Base-by-base conservation (phyloP, 805 yeast species). In the Wickerhamomyces chaumierensis region DNA sequence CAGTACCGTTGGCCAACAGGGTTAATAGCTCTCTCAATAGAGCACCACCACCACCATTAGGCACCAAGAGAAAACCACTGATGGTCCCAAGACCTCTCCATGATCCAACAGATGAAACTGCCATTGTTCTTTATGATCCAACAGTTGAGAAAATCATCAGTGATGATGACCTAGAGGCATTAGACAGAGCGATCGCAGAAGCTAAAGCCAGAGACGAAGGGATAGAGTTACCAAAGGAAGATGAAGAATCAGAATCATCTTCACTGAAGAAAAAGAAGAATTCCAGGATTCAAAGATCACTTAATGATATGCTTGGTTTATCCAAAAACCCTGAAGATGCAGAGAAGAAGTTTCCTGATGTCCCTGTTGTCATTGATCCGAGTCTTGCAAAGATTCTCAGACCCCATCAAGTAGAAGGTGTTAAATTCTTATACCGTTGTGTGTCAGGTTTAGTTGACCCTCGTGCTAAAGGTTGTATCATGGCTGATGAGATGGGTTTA, bases 401-500 rank as follows among this genome's bases (percentile, higher is more conserved):
- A 47, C 98, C 98, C 1, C 98, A 92, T 65, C 98, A 92, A 58
- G 78, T 92, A 4, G 94, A 90, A 36, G 98, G 98, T 45, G 96
- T 90, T 33, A 75, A 84, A 56, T 92, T 92, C 55, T 62, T 92
- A 41, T 92, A 87, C 52, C 63, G 88, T 39, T 90, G 98, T 59
- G 86, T 94, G 0, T 72, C 96, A 1, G 98, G 98, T 0, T 60
- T 88, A 27, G 72, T 80, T 20, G 86, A 81, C 55, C 72, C 85
- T 7, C 68, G 81, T 27, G 96, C 96, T 0, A 76, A 81, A 52
- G 98, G 98, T 3, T 90, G 96, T 54, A 90, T 90, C 37, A 90
- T 90, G 97, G 96, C 96, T 0, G 96, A 87, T 61, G 96, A 84
- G 58, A 87, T 87, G 96, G 96, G 96, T 4, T 65, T 86, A 31